A percentile compares a stretch with the other conserved stretches of the same genome.
Evolutionary conservation across 345 rosid species (phyloP).

Genomic region (Streptanthus diversifolius): DNA sequence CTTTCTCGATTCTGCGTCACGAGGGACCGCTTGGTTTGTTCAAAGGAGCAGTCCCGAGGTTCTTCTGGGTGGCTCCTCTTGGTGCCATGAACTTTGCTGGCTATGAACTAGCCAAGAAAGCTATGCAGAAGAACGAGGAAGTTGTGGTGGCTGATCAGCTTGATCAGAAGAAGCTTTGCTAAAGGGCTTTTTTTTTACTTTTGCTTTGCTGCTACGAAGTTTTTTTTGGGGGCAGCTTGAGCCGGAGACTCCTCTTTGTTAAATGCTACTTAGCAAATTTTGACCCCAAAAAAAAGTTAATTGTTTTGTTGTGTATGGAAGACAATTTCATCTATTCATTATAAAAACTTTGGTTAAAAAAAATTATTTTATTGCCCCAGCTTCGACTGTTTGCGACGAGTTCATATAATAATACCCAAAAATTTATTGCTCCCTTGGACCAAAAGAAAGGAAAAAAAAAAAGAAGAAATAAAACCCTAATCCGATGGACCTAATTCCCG

Average conservation of each 20-base stretch:
- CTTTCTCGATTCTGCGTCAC: conserved; percentile 63
- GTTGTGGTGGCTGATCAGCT: conserved; percentile 16
- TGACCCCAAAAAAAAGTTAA: conserved; percentile 12
- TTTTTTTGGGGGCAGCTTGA: conserved; percentile 31
- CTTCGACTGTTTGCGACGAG: background rate
- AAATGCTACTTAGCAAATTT: conserved; percentile 31
- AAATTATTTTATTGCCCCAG: background rate
- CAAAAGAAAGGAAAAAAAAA: too few species aligned
- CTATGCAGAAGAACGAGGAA: conserved; percentile 68
- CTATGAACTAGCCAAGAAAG: conserved; percentile 85
- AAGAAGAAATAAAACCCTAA: too few species aligned
- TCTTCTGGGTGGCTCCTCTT: conserved; percentile 97
- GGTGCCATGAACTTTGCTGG: conserved; percentile 99
- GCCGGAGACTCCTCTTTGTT: conserved; percentile 30
- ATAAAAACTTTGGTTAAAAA: background rate
- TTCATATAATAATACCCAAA: too few species aligned
- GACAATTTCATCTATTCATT: background rate
- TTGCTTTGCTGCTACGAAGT: conserved; percentile 31
- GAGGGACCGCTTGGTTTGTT: conserved; percentile 95
- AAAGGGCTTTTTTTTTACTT: background rate
- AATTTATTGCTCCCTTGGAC: background rate
- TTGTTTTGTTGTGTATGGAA: conserved; percentile 16
- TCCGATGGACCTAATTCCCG: too few species aligned
- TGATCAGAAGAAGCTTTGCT: conserved; percentile 35
- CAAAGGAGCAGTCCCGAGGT: conserved; percentile 91